These are phyloP conservation scores for Gymnopilus dilepis DNA, from an alignment of 768 basidiomycete genomes.

Conservation along the genomic window DNA sequence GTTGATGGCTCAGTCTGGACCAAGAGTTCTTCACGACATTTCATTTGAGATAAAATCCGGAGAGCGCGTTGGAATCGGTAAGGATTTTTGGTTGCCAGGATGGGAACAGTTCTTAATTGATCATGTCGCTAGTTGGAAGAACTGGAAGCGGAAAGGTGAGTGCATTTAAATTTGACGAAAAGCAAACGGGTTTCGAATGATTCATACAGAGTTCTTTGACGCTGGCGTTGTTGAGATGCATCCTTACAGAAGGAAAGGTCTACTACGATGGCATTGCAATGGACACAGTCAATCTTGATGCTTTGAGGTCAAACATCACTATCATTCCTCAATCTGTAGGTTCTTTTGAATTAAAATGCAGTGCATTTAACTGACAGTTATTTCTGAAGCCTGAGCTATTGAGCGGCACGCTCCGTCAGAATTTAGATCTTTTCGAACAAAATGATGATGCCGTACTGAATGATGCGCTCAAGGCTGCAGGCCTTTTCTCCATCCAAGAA, in stretches of 20 bases:
- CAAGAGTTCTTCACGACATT: conserved; percentile 51
- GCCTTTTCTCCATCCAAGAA: conserved; percentile 43
- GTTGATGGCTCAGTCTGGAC: conserved; percentile 31
- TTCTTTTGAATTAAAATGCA: conserved; percentile 12
- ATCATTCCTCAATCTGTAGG: conserved; percentile 60
- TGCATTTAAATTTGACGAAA: too few relatives aligned
- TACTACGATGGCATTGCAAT: conserved; percentile 62
- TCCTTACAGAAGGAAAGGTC: conserved; percentile 62
- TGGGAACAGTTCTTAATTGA: conserved; percentile 28
- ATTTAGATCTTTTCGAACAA: conserved; percentile 68
- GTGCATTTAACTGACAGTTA: conserved; percentile 45
- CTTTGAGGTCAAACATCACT: conserved; percentile 60
- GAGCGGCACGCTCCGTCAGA: conserved; percentile 58
- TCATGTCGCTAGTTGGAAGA: conserved; percentile 50
- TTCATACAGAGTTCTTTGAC: conserved; percentile 58
- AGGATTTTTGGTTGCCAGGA: not conserved
- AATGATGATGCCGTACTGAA: conserved; percentile 54
- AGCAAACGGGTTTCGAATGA: too few relatives aligned
- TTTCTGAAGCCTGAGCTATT: conserved; percentile 49
- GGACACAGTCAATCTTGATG: conserved; percentile 57
- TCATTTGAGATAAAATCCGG: conserved; percentile 59
- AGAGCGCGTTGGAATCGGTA: conserved; percentile 54
- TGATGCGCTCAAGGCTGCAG: conserved; percentile 45
- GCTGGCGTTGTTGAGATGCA: conserved; percentile 60
- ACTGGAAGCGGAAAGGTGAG: conserved; percentile 47